phyloP scores from a whole-genome alignment of 2,329 filamentous ascomycete genomes.

The Beauveria australis region DNA sequence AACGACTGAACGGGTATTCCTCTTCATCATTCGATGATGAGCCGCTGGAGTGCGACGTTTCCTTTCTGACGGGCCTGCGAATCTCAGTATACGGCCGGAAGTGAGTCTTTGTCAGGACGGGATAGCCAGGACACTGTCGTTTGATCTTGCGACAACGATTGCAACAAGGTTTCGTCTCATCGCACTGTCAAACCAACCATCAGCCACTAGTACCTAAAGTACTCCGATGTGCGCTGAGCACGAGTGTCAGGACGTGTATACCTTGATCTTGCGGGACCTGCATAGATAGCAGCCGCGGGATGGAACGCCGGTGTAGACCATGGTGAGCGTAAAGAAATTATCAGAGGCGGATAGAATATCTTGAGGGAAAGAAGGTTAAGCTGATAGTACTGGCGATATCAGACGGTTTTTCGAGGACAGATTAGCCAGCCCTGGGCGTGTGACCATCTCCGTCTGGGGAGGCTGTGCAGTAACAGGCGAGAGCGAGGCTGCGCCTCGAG shows the following conservation, averaged over 20 bases:
- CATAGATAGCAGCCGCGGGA: conserved; percentile 5
- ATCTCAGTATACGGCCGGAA: neutral
- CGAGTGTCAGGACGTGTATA: neutral
- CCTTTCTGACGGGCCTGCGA: neutral
- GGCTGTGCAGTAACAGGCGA: too few species aligned
- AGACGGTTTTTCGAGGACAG: neutral
- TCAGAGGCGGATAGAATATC: neutral
- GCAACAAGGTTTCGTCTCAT: neutral
- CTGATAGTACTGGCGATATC: neutral
- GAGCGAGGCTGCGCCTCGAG: too few species aligned
- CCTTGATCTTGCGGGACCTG: conserved; percentile 3
- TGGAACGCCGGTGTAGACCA: conserved; percentile 2
- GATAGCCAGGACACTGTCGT: conserved; percentile 1
- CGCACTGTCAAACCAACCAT: neutral
- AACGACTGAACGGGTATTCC: neutral
- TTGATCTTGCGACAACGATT: conserved; percentile 2
- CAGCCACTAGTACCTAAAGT: neutral
- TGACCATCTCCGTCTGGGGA: too few species aligned
- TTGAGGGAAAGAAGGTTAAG: neutral
- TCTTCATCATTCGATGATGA: neutral
- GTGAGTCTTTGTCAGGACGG: neutral
- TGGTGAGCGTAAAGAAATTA: neutral
- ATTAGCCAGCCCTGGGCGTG: too few species aligned
- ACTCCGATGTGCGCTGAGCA: neutral
- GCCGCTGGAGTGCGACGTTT: neutral